phyloP scores from a whole-genome alignment of 2,329 filamentous ascomycete genomes.

The Neopestalotiopsis clavispora region DNA sequence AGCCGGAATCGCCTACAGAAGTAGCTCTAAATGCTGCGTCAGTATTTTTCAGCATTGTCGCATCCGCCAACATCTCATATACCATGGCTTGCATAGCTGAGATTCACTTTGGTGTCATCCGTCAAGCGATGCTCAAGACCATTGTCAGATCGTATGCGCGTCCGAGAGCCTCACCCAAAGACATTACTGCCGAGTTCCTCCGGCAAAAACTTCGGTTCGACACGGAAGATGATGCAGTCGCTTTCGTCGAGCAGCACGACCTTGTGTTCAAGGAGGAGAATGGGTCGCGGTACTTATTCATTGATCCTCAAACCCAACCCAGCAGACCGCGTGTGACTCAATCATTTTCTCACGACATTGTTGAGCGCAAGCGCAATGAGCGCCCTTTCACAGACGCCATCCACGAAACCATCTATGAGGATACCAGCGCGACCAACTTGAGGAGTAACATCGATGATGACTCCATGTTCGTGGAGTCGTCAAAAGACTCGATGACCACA shows the following conservation, averaged over 20 bases:
- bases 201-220: conserved; percentile 70
- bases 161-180: conserved; percentile 61
- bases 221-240: conserved; percentile 67
- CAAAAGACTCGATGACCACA: conserved; percentile 16
- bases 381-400: conserved; percentile 60
- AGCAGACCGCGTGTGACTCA: conserved; percentile 58
- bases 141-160: conserved; percentile 61
- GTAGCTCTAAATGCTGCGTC: conserved; percentile 54
- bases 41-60: conserved; percentile 65
- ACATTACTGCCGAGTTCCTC: conserved; percentile 61
- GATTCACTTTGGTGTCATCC: conserved; percentile 67
- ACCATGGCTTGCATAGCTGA: conserved; percentile 74
- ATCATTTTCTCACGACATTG: conserved; percentile 58
- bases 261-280: conserved; percentile 54
- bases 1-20: conserved; percentile 52
- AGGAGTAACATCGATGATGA: conserved; percentile 22
- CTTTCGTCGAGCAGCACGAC: conserved; percentile 65
- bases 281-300: conserved; percentile 45
- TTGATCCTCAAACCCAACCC: conserved; percentile 49
- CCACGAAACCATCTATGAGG: conserved; percentile 55
- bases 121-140: conserved; percentile 61
- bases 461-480: conserved; percentile 34
- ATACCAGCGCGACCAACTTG: conserved; percentile 22
- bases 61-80: conserved; percentile 63
- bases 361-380: conserved; percentile 63